Evolutionary conservation across 1,139 yeast genomes (phyloP), one percentile per base, ranked within the genome.

Genomic region (Taiozyma sp.): DNA sequence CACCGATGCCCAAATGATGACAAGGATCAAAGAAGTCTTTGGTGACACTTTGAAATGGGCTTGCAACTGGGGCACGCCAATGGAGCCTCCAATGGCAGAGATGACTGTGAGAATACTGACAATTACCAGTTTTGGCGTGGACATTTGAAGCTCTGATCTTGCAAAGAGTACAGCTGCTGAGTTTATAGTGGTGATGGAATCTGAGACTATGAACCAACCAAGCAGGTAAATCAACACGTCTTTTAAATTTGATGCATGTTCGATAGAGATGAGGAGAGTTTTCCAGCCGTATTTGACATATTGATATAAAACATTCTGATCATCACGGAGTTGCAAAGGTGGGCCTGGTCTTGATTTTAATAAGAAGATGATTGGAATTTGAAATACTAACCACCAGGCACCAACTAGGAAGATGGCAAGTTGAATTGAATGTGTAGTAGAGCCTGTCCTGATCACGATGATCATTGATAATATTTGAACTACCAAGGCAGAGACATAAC

Each of bases 151-250:
- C 54, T 84, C 84, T 0, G 86, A 78, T 48, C 82, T 80, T 1
- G 90, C 87, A 68, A 85, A 85, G 45, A 85, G 64, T 28, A 85
- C 79, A 0, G 92, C 91, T 0, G 91, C 83, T 1, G 89, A 82
- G 63, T 84, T 84, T 52, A 85, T 84, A 0, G 92, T 85, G 1
- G 89, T 83, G 19, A 84, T 70, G 1, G 88, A 83, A 59, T 85
- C 92, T 16, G 87, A 79, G 5, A 85, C 71, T 47, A 85, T 74
- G 58, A 85, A 84, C 91, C 91, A 85, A 1, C 87, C 88, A 0
- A 79, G 51, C 10, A 85, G 66, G 57, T 82, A 85, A 12, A 78
- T 73, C 16, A 79, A 72, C 28, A 85, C 86, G 58, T 85, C 90
- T 55, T 72, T 74, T 62, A 85, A 68, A 46, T 78, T 67, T 2